Evolutionary conservation across 129 eudicot species (phyloP), one percentile per base, ranked within the genome.

Genomic region (Erigeron canadensis): DNA sequence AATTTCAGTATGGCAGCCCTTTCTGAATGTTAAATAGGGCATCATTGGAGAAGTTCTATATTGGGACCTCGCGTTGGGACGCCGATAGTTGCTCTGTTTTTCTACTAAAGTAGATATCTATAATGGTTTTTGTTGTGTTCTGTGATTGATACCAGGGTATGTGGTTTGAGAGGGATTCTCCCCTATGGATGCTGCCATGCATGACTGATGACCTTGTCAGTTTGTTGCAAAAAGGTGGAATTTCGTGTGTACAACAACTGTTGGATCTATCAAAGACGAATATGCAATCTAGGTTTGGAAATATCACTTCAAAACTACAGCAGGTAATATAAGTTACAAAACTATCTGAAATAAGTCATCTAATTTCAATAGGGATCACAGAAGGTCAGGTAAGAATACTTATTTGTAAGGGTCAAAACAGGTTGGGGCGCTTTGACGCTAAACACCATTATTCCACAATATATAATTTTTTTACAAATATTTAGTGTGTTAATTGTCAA

Each of bases 121-220:
- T 64, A 41, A 54, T 22, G 5, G 11, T n/a, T 43, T 10, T 55
- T 23, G 2, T 18, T 45, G 8, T 67, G 17, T 56, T 58, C 1
- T 58, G 74, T 63, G 18, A 23, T 70, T 63, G 12, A 53, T 41
- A 63, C 57, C 85, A 89, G 98, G 98, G 95, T 56, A 82, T 94
- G 66, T 94, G 98, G 98, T 82, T 75, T 73, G 95, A 85, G 74
- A 82, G 78, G 56, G 90, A 85, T 72, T 87, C 98, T 63, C 81
- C 95, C 38, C 78, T 94, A 43, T 75, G 86, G 91, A 94, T 94
- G 96, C 67, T 94, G 80, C 96, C 98, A 68, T 81, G 89, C 82
- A 89, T 94, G 96, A 89, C 83, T 73, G 84, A 76, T 21, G 91
- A 87, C 38, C 86, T 94, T 67, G 23, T 82, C 75, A 69, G 37